Conservation (phyloP, 306 rosid genomes). For the Sesbania bispinosa region DNA sequence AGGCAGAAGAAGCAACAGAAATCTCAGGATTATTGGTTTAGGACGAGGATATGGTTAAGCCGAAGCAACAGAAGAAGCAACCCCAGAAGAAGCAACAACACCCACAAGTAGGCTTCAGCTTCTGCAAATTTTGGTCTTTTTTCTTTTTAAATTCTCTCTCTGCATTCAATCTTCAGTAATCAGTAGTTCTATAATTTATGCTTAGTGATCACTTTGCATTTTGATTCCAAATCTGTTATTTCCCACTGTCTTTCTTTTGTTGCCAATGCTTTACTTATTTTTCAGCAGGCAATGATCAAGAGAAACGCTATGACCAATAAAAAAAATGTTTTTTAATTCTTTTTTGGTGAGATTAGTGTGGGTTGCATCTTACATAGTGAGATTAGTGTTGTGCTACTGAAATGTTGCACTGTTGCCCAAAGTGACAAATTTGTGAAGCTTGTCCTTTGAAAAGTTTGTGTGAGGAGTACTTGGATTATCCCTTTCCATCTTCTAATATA, state of each 20-base stretch:
- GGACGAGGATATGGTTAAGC: constrained; percentile 38
- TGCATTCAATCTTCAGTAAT: background rate
- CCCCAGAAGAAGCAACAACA: constrained; percentile 34
- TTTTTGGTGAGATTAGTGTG: background rate
- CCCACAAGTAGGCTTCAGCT: constrained; percentile 28
- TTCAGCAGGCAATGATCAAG: too few relatives aligned
- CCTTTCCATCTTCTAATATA: background rate
- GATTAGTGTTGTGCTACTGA: background rate
- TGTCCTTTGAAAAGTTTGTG: background rate
- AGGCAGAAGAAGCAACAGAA: too few relatives aligned
- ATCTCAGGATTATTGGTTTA: constrained; percentile 9
- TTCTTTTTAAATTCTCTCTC: background rate
- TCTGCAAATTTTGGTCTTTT: background rate
- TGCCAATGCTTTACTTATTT: background rate
- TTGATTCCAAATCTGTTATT: background rate
- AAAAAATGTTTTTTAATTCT: background rate
- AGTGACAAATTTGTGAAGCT: background rate
- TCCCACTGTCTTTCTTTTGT: background rate
- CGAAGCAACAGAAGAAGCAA: constrained; percentile 46
- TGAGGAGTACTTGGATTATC: background rate
- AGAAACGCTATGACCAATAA: background rate
- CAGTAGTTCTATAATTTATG: background rate
- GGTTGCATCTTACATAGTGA: background rate
- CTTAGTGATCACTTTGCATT: background rate
- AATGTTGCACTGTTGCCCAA: background rate